These are phyloP conservation scores for Baudoinia panamericana DNA, from an alignment of 495 filamentous ascomycete genomes.

Conservation along the genomic window DNA sequence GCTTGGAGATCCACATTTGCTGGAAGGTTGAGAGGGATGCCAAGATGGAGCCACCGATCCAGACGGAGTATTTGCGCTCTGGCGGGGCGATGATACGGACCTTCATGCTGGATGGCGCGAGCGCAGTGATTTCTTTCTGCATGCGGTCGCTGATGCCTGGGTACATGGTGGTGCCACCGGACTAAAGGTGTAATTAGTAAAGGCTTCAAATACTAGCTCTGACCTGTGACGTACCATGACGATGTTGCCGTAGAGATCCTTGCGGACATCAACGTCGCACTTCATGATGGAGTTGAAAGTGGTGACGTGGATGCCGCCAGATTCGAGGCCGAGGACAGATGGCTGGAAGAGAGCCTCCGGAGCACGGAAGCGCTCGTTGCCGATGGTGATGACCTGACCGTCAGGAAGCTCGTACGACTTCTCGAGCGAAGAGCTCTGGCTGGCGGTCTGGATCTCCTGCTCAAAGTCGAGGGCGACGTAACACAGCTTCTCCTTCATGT, in stretches of 20 bases:
- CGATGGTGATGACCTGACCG: constrained; percentile 99
- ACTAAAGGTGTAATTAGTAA: constrained; percentile 39
- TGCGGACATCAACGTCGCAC: constrained; percentile 98
- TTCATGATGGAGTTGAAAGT: constrained; percentile 99
- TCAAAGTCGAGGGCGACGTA: constrained; percentile 99
- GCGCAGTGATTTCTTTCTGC: constrained; percentile 99
- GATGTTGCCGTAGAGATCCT: constrained; percentile 99
- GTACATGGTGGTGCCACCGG: constrained; percentile 99
- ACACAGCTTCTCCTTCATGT: constrained; percentile 99
- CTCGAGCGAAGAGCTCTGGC: constrained; percentile 94
- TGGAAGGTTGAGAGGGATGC: constrained; percentile 99
- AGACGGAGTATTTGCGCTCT: constrained; percentile 82
- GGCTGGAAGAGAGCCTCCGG: constrained; percentile 99
- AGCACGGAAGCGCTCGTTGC: constrained; percentile 98
- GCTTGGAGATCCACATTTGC: constrained; percentile 99
- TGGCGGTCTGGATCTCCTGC: constrained; percentile 99
- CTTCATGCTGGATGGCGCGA: constrained; percentile 91
- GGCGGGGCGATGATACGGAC: constrained; percentile 69
- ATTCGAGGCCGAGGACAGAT: constrained; percentile 92
- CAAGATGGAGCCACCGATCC: constrained; percentile 99
- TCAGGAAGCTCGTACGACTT: constrained; percentile 99
- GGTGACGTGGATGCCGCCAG: constrained; percentile 97
- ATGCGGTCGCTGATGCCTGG: constrained; percentile 99
- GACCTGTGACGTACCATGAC: constrained; percentile 98
- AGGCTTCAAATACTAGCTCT: no score